phyloP scores from a whole-genome alignment of 257 asterid species.

The Handroanthus guayacan region DNA sequence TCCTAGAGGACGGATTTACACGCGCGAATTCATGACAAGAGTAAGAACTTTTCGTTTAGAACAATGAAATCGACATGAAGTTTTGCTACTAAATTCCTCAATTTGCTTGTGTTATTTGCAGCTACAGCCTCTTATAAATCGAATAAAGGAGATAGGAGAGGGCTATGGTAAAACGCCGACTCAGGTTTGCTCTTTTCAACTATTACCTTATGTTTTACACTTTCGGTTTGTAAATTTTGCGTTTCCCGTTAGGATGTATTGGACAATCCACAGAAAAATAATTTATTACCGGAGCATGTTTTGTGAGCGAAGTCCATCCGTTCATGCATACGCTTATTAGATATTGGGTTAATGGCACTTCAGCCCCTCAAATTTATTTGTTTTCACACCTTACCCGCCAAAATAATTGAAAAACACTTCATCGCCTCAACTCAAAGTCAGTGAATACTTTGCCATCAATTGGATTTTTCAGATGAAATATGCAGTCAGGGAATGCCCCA shows the following conservation, averaged over 20 bases:
- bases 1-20: slow-evolving; percentile 87
- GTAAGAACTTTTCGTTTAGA: slow-evolving; percentile 44
- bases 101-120: slow-evolving; percentile 46
- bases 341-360: no score
- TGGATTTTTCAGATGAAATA: no score
- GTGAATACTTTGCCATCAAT: no score
- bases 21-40: slow-evolving; percentile 70
- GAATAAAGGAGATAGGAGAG: slow-evolving; percentile 83
- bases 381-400: no score
- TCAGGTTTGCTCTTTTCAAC: slow-evolving; percentile 57
- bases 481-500: no score
- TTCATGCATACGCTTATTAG: no score
- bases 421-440: no score
- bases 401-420: no score
- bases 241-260: neutral
- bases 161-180: slow-evolving; percentile 76
- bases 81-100: slow-evolving; percentile 23
- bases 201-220: neutral
- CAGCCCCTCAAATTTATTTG: no score
- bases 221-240: neutral
- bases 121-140: slow-evolving; percentile 78
- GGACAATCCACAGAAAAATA: neutral
- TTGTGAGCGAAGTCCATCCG: neutral
- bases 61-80: neutral
- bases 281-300: neutral